A percentile compares a stretch with the other conserved stretches of the same genome.
Evolutionary conservation across 2,329 filamentous ascomycete genomes (phyloP).

Genomic region (Clonostachys byssicola): DNA sequence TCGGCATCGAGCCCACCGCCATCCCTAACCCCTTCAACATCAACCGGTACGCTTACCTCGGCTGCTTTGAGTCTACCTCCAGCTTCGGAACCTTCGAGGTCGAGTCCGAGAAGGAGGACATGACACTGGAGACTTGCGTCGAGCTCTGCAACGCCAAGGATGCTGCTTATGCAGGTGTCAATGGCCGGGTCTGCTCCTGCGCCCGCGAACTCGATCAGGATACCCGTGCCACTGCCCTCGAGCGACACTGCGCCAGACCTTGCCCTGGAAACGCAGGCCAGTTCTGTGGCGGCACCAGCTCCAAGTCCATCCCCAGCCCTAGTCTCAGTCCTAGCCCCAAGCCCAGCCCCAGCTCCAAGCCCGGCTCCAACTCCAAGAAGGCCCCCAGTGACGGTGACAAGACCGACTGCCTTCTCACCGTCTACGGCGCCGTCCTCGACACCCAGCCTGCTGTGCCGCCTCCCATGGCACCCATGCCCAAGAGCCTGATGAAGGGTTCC

Average conservation of each 20-base stretch:
- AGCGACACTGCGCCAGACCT: slow-evolving; percentile 23
- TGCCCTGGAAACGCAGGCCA: slow-evolving; percentile 35
- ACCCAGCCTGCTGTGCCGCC: slow-evolving; percentile 21
- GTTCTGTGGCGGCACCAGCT: slow-evolving; percentile 34
- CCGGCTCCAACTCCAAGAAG: too few relatives aligned
- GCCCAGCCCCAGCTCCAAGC: too few relatives aligned
- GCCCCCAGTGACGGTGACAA: background rate
- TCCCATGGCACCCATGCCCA: slow-evolving; percentile 15
- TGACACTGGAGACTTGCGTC: slow-evolving; percentile 34
- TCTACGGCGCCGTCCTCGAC: slow-evolving; percentile 31
- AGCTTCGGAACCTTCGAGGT: slow-evolving; percentile 27
- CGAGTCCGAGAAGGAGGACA: slow-evolving; percentile 18
- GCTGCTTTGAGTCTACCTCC: slow-evolving; percentile 34
- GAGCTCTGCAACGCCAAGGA: slow-evolving; percentile 19
- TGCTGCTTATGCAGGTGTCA: slow-evolving; percentile 31
- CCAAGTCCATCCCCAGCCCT: background rate
- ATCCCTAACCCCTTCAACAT: slow-evolving; percentile 23
- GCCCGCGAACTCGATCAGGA: slow-evolving; percentile 26
- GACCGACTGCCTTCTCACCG: slow-evolving; percentile 25
- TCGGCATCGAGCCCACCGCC: slow-evolving; percentile 3
- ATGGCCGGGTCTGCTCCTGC: slow-evolving; percentile 38
- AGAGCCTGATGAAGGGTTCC: background rate
- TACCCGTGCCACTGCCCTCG: slow-evolving; percentile 23
- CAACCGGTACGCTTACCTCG: slow-evolving; percentile 24
- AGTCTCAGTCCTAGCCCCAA: too few relatives aligned